A percentile compares a stretch with the other conserved stretches of the same genome.
Conservation (phyloP, 345 rosid genomes). For the Hypericum perforatum region DNA sequence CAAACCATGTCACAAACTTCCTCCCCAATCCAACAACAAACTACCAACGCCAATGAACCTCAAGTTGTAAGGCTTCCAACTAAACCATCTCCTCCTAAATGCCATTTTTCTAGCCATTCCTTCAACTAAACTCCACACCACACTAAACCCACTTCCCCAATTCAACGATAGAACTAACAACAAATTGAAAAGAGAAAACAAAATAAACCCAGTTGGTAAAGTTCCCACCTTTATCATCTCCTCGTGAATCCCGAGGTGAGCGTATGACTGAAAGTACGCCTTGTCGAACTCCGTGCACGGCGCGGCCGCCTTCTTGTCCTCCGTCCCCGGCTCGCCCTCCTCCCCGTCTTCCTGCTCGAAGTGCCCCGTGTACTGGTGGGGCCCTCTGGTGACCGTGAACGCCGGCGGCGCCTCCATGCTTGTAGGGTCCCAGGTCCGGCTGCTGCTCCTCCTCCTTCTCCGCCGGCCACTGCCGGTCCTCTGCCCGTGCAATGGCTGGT, state of each 20-base stretch:
- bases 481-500: slow-evolving; percentile 24
- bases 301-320: slow-evolving; percentile 29
- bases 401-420: slow-evolving; percentile 7
- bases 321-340: no score
- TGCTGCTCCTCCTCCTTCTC: slow-evolving; percentile 30
- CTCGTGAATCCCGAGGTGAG: slow-evolving; percentile 91
- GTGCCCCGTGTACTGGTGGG: no score
- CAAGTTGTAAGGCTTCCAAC: no score
- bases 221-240: slow-evolving; percentile 79
- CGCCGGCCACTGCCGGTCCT: slow-evolving; percentile 17
- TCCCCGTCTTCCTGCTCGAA: no score
- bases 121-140: no score
- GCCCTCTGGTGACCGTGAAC: slow-evolving; percentile 39
- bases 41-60: no score
- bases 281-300: slow-evolving; percentile 81
- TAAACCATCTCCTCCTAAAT: no score
- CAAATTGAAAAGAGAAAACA: not conserved
- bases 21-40: no score
- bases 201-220: not conserved
- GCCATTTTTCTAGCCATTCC: no score
- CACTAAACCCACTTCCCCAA: no score
- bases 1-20: no score
- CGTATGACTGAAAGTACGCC: slow-evolving; percentile 80
- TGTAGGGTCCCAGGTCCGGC: slow-evolving; percentile 26
- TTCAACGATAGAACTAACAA: not conserved